These are phyloP conservation scores for Diplodia seriata DNA, from an alignment of 2,329 filamentous ascomycete genomes.

Conservation along the genomic window DNA sequence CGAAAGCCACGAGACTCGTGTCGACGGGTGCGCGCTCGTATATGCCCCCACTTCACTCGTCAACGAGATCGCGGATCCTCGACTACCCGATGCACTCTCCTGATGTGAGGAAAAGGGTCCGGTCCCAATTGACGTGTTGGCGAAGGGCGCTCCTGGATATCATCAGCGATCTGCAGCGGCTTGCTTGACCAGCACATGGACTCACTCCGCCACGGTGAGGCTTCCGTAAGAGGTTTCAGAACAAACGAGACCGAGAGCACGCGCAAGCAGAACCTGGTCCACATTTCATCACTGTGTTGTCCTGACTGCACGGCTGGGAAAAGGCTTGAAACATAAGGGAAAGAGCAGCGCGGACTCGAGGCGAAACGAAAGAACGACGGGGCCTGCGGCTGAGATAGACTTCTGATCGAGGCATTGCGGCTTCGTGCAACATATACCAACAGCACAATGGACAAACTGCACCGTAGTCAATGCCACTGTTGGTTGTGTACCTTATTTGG, in stretches of 20 bases:
- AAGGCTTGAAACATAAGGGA: slow-evolving; percentile 39
- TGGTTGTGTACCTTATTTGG: slow-evolving; percentile 37
- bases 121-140: background rate
- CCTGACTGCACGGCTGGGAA: slow-evolving; percentile 34
- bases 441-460: slow-evolving; percentile 36
- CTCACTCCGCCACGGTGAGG: slow-evolving; percentile 23
- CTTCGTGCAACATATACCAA: slow-evolving; percentile 40
- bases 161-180: slow-evolving; percentile 21
- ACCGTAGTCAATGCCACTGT: slow-evolving; percentile 34
- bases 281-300: slow-evolving; percentile 45
- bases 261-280: slow-evolving; percentile 42
- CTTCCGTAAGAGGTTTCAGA: slow-evolving; percentile 25
- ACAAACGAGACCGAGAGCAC: slow-evolving; percentile 36
- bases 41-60: background rate
- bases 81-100: slow-evolving; percentile 5
- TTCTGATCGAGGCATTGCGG: slow-evolving; percentile 37
- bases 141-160: background rate
- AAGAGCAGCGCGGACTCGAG: slow-evolving; percentile 37
- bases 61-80: background rate
- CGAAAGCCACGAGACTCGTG: slow-evolving; percentile 14
- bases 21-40: slow-evolving; percentile 14
- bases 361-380: slow-evolving; percentile 39
- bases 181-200: background rate
- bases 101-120: background rate
- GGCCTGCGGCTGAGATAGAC: slow-evolving; percentile 33